Evolutionary conservation across 768 basidiomycete genomes (phyloP), one percentile per base, ranked within the genome.

Genomic region (Collybiopsis luxurians): DNA sequence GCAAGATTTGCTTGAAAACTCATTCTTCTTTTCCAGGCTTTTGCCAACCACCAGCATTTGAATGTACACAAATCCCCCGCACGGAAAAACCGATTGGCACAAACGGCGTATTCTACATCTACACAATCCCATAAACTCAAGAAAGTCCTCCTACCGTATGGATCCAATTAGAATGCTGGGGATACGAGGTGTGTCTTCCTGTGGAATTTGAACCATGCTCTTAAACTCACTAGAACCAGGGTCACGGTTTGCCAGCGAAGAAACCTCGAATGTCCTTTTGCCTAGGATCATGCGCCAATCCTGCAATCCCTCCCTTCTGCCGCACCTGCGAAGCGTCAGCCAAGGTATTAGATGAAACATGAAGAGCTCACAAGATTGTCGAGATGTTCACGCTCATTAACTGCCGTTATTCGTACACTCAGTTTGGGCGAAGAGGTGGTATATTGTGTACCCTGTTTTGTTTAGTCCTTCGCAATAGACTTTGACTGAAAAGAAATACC

Each of bases 251-350:
- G 36, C 52, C 45, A 53, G 79, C 78, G 61, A 93, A 90, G 75
- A 92, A 93, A 2, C 79, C 76, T 21, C 89, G 79, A 45, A 95
- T 87, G 64, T 87, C 84, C 60, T 80, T 77, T 67, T 95, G 92
- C 57, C 82, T 82, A 28, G 85, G 83, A 64, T 95, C 92, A 65
- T 87, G 79, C 1, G 86, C 81, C 12, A 79, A 67, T 46, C 82
- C 85, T 5, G 89, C 86, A 45, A 91, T 86, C 1, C 92, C 90
- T 2, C 89, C 90, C 58, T 78, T 82, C 67, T 94, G 91, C 3
- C 91, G 83, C 51, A 67, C 66, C 71, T 73, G 55, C 47, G 48
- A 43, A 64, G 56, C 17, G 24, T 58, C 51, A 53, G 59, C 50
- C 19, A 24, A 38, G 43, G 31, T 11, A n/a, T 48, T 31, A 15